Evolutionary conservation across 176 grass and related monocot genomes (phyloP), one percentile per base, ranked within the genome.

Genomic region (Oryza nivara): DNA sequence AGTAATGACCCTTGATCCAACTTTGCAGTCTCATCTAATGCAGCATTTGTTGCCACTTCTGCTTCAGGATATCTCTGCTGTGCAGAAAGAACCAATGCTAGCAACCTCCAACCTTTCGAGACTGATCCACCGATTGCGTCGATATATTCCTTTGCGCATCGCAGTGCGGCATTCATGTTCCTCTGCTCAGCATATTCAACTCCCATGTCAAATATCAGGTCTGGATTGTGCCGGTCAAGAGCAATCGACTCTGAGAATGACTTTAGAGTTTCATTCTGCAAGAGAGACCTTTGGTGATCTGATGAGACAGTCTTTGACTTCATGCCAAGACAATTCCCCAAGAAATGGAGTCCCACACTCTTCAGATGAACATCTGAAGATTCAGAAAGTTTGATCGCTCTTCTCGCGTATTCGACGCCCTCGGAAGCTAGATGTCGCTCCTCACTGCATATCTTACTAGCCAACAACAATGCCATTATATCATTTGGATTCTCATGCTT

Each of bases 1-100:
- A 99, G 89, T 49, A 98, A 70, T 19, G 87, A 70, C 30, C 96
- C 96, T 83, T 98, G 96, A 43, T 96, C 93, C 88, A 84, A 92
- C 75, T 95, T 96, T 82, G 77, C 75, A 34, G 89, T 98, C 77
- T 96, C 96, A 70, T 98, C 91, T 45, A 98, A 78, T 56, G 96
- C 93, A 13, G 96, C 93, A 70, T 92, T 86, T 0, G 86, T 90
- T 13, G 92, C 96, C 6, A 98, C 84, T 88, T 92, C 88, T 65
- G 93, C 93, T 65, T 98, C 96, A 0, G 40, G 72, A 66, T 89
- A 94, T 65, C 89, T 93, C 61, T 88, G 77, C 1, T 98, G 91
- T 19, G 93, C 91, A 11, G 96, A 98, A 68, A 98, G 90, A 70
- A 95, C 61, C 64, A 98, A 73, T 17, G 93, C 89, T 52, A 98